Evolutionary conservation across 1,284 basidiomycete genomes (phyloP).

Genomic region (Exsudoporus floridanus): DNA sequence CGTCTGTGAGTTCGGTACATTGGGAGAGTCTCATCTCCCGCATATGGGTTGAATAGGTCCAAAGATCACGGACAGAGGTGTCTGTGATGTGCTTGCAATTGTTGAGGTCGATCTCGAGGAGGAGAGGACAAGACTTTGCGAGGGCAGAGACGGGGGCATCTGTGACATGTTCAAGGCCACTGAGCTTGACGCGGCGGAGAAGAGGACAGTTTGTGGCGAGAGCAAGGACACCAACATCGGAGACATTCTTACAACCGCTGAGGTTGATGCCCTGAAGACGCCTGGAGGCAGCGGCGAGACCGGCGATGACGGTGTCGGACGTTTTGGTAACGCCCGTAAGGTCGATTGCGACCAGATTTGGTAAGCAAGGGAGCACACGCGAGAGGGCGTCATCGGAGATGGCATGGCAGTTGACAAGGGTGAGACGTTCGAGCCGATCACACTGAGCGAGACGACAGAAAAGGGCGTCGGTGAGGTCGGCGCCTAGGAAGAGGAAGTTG

Average conservation of each 20-base stretch:
- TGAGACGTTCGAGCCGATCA: slow-evolving; percentile 86
- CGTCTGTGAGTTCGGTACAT: slow-evolving; percentile 78
- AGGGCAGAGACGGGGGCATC: slow-evolving; percentile 80
- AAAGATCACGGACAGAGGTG: slow-evolving; percentile 78
- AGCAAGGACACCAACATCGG: slow-evolving; percentile 75
- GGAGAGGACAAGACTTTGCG: slow-evolving; percentile 79
- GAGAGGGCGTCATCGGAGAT: slow-evolving; percentile 71
- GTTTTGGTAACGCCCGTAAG: slow-evolving; percentile 74
- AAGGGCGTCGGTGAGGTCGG: slow-evolving; percentile 76
- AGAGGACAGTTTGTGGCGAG: slow-evolving; percentile 76
- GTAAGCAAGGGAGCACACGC: slow-evolving; percentile 68
- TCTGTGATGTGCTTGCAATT: slow-evolving; percentile 82
- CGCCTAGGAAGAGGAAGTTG: slow-evolving; percentile 79
- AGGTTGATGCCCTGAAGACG: slow-evolving; percentile 93
- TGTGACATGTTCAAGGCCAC: slow-evolving; percentile 74
- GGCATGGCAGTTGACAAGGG: slow-evolving; percentile 79
- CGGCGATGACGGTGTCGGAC: slow-evolving; percentile 69
- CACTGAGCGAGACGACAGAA: slow-evolving; percentile 77
- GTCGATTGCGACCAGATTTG: slow-evolving; percentile 87
- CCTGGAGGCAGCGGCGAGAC: slow-evolving; percentile 69
- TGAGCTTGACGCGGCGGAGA: slow-evolving; percentile 87
- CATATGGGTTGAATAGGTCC: slow-evolving; percentile 78
- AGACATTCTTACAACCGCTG: slow-evolving; percentile 79
- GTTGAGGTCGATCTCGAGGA: slow-evolving; percentile 94
- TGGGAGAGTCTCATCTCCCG: slow-evolving; percentile 89